A percentile compares a stretch with the other conserved stretches of the same genome.
Evolutionary conservation across 1,139 yeast genomes (phyloP).

Genomic region (Saccharomycopsis crataegensis): DNA sequence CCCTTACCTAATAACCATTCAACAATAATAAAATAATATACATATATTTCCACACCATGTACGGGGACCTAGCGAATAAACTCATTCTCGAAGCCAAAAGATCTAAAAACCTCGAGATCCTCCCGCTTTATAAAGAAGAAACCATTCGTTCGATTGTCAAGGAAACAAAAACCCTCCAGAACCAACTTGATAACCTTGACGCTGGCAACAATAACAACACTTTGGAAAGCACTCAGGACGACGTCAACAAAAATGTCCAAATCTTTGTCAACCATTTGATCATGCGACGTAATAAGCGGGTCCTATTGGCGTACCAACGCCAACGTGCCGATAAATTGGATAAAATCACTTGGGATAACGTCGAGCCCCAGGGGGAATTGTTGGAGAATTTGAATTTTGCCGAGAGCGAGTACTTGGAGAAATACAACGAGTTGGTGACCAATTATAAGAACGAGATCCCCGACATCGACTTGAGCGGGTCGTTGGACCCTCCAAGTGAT

Average conservation of each 20-base stretch:
- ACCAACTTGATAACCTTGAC: constrained; percentile 37
- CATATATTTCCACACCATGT: constrained; percentile 40
- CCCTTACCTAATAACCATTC: no score
- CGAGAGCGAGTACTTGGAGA: constrained; percentile 72
- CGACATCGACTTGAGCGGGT: constrained; percentile 84
- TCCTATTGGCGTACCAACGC: constrained; percentile 75
- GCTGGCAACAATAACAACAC: constrained; percentile 27
- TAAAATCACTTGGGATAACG: constrained; percentile 60
- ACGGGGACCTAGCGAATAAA: constrained; percentile 82
- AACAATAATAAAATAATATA: no score
- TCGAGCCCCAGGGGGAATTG: constrained; percentile 28
- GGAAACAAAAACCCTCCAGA: constrained; percentile 52
- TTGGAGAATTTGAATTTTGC: constrained; percentile 58
- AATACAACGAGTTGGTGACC: constrained; percentile 63
- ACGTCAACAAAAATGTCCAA: constrained; percentile 51
- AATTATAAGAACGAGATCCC: constrained; percentile 73
- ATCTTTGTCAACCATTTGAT: constrained; percentile 74
- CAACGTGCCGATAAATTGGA: constrained; percentile 63
- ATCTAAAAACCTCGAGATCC: constrained; percentile 52
- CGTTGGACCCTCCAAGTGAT: constrained; percentile 82
- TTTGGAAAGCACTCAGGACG: constrained; percentile 27
- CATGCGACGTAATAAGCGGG: constrained; percentile 82
- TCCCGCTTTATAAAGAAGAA: constrained; percentile 73
- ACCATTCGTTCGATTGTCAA: constrained; percentile 51
- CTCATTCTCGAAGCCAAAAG: constrained; percentile 80